Base-by-base conservation (phyloP, 768 basidiomycete genomes). In the Rhizopogon sp. region DNA sequence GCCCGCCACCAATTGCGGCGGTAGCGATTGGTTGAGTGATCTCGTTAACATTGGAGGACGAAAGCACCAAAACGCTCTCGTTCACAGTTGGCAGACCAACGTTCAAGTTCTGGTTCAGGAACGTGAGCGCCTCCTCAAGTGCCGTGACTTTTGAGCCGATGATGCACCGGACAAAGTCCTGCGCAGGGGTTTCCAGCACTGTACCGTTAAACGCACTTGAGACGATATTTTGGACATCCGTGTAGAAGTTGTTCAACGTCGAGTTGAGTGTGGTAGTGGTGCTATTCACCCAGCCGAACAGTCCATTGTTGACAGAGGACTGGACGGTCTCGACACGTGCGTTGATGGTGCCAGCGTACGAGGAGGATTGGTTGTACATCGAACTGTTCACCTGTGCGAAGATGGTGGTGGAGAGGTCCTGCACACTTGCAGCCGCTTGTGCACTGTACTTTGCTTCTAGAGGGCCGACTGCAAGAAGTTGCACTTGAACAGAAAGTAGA, bases 231-330 rank as follows among this genome's bases (percentile, higher is more conserved):
- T 96, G 90, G 33, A 99, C 72, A 49, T 93, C 93, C 54, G 76
- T 76, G 72, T 98, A 98, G 70, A 99, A 96, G 44, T 76, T 78
- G 66, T 82, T 87, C 63, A 99, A 74, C 3, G 96, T 97, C 61
- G 76, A 74, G 69, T 99, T 99, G 52, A 99, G 79, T 6, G 87
- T 84, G 3, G 83, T 84, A 1, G 93, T 96, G 7, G 96, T 96
- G 16, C 76, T 80, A 62, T 98, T 93, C 47, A 98, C 87, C 95
- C 95, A 98, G 9, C 94, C 93, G 58, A 98, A 96, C 44, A 98
- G 72, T 25, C 88, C 89, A 40, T 91, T 74, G 67, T 98, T 92
- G 70, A 98, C 82, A 6, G 83, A 80, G 39, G 74, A 76, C 72
- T 98, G 90, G 47, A 92, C 77, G 35, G 62, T 62, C 47, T 82